Conservation (phyloP, 768 basidiomycete species). For the Kondoa malvinella region DNA sequence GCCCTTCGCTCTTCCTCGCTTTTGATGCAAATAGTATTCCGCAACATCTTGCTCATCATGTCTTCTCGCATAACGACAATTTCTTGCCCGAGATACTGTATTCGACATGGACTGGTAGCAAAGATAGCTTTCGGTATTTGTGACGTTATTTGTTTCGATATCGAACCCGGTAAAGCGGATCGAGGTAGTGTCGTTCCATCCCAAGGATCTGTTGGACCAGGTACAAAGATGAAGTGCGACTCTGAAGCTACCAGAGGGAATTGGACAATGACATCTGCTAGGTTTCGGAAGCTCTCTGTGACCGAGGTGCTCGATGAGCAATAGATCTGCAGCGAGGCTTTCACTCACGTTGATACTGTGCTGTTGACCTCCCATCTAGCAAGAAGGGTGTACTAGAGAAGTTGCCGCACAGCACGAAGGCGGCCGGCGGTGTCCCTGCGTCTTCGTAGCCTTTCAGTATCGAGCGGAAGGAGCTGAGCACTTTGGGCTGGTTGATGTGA, state of each 20-base stretch:
- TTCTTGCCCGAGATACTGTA: conserved; percentile 90
- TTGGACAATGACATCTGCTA: conserved; percentile 66
- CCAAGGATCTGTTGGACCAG: conserved; percentile 75
- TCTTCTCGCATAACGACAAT: conserved; percentile 87
- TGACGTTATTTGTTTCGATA: conserved; percentile 50
- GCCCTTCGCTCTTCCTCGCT: conserved; percentile 37
- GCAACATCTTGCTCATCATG: conserved; percentile 76
- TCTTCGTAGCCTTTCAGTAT: conserved; percentile 67
- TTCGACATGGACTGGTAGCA: conserved; percentile 76
- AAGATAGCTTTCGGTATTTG: conserved; percentile 68
- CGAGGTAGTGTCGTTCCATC: conserved; percentile 60
- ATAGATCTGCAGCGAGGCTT: background rate
- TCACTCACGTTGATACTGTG: conserved; percentile 61
- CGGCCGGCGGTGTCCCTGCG: conserved; percentile 65
- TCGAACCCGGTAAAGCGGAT: conserved; percentile 56
- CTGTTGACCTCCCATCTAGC: conserved; percentile 61
- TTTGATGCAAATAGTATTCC: conserved; percentile 80
- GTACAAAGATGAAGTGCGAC: conserved; percentile 85
- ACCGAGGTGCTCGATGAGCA: background rate
- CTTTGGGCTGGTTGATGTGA: conserved; percentile 78
- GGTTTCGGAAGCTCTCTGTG: conserved; percentile 64
- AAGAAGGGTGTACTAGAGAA: conserved; percentile 69
- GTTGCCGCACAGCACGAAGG: conserved; percentile 86
- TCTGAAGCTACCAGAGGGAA: conserved; percentile 58
- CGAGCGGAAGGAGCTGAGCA: conserved; percentile 57